phyloP scores from a whole-genome alignment of 169 alveolate species.

The Cryptosporidium meleagridis region DNA sequence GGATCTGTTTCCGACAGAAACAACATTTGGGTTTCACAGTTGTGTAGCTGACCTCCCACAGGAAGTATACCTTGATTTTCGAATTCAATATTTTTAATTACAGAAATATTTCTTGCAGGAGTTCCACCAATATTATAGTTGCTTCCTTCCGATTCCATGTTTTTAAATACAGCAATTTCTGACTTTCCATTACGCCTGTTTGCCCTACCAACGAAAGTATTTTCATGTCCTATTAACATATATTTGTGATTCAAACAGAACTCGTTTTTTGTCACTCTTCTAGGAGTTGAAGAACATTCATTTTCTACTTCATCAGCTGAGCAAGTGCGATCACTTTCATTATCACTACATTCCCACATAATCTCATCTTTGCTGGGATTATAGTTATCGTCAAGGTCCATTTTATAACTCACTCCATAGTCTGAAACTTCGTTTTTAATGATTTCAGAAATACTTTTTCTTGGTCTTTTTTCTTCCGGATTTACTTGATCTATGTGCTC shows the following conservation, averaged over 20 bases:
- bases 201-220: conserved; percentile 75
- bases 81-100: conserved; percentile 63
- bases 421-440: conserved; percentile 25
- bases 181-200: conserved; percentile 37
- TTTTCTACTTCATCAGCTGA: not conserved
- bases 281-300: conserved; percentile 24
- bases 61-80: conserved; percentile 70
- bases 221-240: conserved; percentile 68
- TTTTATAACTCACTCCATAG: conserved; percentile 48
- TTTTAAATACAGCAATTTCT: conserved; percentile 66
- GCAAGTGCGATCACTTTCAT: not conserved
- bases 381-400: conserved; percentile 56
- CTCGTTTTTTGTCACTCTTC: not conserved
- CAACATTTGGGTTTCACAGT: conserved; percentile 77
- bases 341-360: conserved; percentile 7
- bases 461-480: conserved; percentile 64
- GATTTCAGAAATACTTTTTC: conserved; percentile 42
- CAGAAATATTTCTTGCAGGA: conserved; percentile 54
- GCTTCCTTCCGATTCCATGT: conserved; percentile 28
- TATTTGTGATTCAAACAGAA: conserved; percentile 59
- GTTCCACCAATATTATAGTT: conserved; percentile 38
- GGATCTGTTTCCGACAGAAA: conserved; percentile 77
- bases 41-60: conserved; percentile 74
- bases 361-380: conserved; percentile 21
- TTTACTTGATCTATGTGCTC: conserved; percentile 49